Base-by-base conservation (phyloP, 148 eudicot species). In the Dysphania ambrosioides region DNA sequence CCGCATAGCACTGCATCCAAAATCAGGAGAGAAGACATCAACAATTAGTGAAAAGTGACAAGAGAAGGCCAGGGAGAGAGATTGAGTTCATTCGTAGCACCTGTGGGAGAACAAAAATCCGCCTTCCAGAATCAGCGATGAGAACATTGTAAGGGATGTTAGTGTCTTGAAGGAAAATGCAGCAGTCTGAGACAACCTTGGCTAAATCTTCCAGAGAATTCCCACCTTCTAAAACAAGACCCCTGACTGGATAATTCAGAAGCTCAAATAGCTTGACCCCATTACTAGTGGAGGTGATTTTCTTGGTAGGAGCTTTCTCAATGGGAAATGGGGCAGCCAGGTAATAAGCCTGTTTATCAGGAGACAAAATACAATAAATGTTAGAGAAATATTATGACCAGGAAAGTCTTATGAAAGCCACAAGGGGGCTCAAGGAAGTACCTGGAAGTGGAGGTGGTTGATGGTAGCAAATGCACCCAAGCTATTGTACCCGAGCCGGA, bases 391-490 rank as follows among this genome's bases (percentile, higher is more conserved):
- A 24, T 11, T 23, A 32, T 38, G 6, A 53, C n/a, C n/a, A 44
- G 73, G 30, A 19, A 24, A 26, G 2, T 60, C 40, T 3, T 11
- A 66, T 16, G 62, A 30, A 71, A 23, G 44, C 1, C 60, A 31
- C 13, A 15, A 70, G 12, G 34, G 44, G 67, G 23, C 3, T 4
- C 9, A 8, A 57, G 13, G 26, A 32, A n/a, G 24, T 66, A 92
- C 98, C 94, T 93, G 98, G 76, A 93, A 93, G 81, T 93, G 98
- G 66, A 93, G 97, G 80, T 94, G 97, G 74, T 91, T 94, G 81
- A 94, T 90, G 65, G 98, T 94, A 65, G 98, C 98, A 87, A 94
- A 94, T 34, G 98, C 97, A 76, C 98, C 98, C 85, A 94, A 77
- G 80, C 98, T 94, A 76, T 94, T 94, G 77, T 94, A 94, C 19